Conservation (phyloP, 2,329 filamentous ascomycete genomes). For the Ambrosiella xylebori region DNA sequence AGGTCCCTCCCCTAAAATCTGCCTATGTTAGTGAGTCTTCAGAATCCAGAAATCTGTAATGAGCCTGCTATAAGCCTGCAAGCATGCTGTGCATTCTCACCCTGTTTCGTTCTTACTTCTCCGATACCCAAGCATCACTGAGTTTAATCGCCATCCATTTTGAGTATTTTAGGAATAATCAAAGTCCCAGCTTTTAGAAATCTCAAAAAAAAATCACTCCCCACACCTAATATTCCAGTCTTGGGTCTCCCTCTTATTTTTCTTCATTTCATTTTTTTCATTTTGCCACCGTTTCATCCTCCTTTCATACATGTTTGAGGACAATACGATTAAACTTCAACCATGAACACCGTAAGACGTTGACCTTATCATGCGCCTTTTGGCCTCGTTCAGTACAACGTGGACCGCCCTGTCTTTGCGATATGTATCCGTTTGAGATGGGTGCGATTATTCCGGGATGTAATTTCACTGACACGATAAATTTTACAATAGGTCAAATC, state of each 20-base stretch:
- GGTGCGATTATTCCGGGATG: background rate
- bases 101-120: background rate
- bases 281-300: background rate
- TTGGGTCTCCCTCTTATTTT: background rate
- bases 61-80: background rate
- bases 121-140: background rate
- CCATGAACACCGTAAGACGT: conserved; percentile 38
- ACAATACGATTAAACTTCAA: conserved; percentile 13
- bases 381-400: background rate
- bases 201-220: background rate
- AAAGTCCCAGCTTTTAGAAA: background rate
- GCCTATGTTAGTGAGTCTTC: background rate
- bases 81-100: background rate
- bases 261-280: background rate
- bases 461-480: conserved; percentile 11
- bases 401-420: background rate
- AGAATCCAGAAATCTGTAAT: background rate
- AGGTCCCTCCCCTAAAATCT: background rate
- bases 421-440: background rate
- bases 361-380: background rate
- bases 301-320: conserved; percentile 3
- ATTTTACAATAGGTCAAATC: conserved; percentile 37
- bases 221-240: background rate
- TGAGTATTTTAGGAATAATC: background rate
- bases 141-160: conserved; percentile 1